Conservation (phyloP, 2,329 filamentous ascomycete species). For the Endocalyx cinctus region DNA sequence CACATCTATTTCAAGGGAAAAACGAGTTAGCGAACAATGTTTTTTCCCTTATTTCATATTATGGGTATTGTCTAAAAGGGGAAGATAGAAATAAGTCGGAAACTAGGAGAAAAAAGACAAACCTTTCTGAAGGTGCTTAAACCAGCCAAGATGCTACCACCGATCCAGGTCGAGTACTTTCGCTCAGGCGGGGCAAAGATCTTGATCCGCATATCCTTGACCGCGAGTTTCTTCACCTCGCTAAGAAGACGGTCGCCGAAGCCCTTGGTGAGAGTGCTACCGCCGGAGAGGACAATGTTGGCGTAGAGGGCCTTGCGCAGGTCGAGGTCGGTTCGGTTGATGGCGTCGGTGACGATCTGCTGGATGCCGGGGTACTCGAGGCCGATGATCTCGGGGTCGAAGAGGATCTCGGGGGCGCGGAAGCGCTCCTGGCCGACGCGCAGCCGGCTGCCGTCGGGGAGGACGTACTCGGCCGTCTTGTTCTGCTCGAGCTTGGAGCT, state of each 20-base stretch:
- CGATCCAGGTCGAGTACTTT: constrained; percentile 99
- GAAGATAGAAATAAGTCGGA: constrained; percentile 11
- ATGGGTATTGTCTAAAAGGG: too few relatives aligned
- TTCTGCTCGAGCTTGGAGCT: constrained; percentile 70
- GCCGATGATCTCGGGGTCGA: constrained; percentile 94
- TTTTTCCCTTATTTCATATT: constrained; percentile 9
- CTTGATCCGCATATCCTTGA: constrained; percentile 99
- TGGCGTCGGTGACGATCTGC: constrained; percentile 95
- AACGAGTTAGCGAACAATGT: too few relatives aligned
- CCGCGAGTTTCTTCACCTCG: constrained; percentile 87
- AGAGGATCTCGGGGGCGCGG: constrained; percentile 92
- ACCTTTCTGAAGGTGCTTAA: constrained; percentile 98
- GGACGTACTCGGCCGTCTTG: constrained; percentile 78
- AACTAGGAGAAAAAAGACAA: constrained; percentile 25
- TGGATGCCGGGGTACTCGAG: constrained; percentile 96
- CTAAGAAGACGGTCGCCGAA: constrained; percentile 90
- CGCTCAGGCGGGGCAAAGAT: constrained; percentile 97
- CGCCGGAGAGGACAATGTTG: constrained; percentile 95
- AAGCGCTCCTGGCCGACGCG: constrained; percentile 91
- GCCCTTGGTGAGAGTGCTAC: constrained; percentile 92
- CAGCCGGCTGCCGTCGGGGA: constrained; percentile 91
- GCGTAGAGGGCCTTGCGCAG: constrained; percentile 89
- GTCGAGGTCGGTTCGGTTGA: constrained; percentile 92
- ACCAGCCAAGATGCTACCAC: constrained; percentile 92
- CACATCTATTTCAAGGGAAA: constrained; percentile 79